These are phyloP conservation scores for Trypanosoma scelopori DNA, from an alignment of 208 protist genomes.

Conservation along the genomic window DNA sequence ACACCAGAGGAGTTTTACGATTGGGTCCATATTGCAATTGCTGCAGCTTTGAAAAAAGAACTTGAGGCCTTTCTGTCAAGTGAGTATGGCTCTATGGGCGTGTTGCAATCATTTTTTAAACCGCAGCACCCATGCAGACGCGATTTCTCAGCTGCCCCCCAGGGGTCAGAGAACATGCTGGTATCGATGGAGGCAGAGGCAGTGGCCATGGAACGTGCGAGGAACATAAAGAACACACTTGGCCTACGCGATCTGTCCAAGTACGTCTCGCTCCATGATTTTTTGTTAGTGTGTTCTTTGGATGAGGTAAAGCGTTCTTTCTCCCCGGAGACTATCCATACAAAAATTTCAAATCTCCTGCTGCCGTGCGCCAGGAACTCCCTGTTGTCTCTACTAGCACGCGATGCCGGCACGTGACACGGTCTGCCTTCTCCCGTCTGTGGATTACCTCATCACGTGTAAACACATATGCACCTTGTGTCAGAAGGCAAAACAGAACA, in stretches of 20 bases:
- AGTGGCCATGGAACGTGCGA: conserved; percentile 32
- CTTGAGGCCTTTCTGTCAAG: conserved; percentile 15
- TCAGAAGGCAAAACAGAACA: no score
- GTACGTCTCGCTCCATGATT: conserved; percentile 50
- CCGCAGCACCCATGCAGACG: not conserved
- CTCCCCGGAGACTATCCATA: conserved; percentile 31
- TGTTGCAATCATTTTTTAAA: not conserved
- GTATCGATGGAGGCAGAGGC: not conserved
- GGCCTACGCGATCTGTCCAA: conserved; percentile 47
- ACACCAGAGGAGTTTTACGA: conserved; percentile 61
- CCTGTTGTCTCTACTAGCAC: conserved; percentile 5
- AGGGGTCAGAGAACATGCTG: not conserved
- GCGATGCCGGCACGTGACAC: not conserved
- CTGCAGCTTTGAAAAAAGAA: conserved; percentile 34
- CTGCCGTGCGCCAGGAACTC: not conserved
- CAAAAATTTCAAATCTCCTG: conserved; percentile 8
- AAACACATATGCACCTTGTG: not conserved
- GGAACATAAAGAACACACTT: conserved; percentile 63
- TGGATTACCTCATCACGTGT: not conserved
- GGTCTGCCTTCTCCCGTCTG: not conserved
- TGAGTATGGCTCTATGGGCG: not conserved
- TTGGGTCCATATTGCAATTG: conserved; percentile 49
- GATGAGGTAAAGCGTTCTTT: conserved; percentile 45
- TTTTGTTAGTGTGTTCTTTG: conserved; percentile 52
- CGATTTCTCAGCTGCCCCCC: not conserved